Evolutionary conservation across 2,329 filamentous ascomycete species (phyloP), one percentile per base, ranked within the genome.

Genomic region (Penicillium hordei): DNA sequence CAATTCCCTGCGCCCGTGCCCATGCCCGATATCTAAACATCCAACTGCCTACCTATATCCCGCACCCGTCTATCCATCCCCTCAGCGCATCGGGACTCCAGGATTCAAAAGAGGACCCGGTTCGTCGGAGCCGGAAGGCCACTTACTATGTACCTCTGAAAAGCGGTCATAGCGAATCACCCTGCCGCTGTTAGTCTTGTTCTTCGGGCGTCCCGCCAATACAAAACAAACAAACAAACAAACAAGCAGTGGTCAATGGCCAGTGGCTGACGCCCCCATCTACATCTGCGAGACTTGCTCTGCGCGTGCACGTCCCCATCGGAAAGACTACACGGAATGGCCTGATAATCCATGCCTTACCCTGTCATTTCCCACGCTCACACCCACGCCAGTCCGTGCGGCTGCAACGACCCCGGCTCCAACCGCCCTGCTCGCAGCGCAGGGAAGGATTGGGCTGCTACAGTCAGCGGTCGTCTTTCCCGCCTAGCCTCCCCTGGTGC

Each of bases 381-480:
- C 2, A 19, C 52, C 45, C 52, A 58, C 42, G 54, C 40, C 23
- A 54, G 43, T 67, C 54, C 12, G 29, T 48, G 49, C 42, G n/a
- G 34, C 54, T 40, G 27, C 21, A 57, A 45, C n/a, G 17, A 48
- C 42, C 55, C 42, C 17, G 40, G 54, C 25, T 38, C n/a, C 49
- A 48, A 53, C 27, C 6, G 55, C 55, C 27, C 17, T 48, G 49
- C 42, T 57, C 36, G 43, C 49, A 48, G 54, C 4, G 27, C 27
- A 40, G 25, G 27, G 21, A 42, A 21, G 25, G 8, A 34, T 13
- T 19, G 19, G 40, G 5, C 25, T 12, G 44, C 44, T 27, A 34
- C 49, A 45, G 42, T 19, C 53, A 56, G 39, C 53, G 39, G 17
- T 31, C 7, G 2, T 31, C 9, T 52, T 43, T 48, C 45, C 48